Conservation (phyloP, 1,284 basidiomycete genomes). For the Cutaneotrichosporon dermatis region DNA sequence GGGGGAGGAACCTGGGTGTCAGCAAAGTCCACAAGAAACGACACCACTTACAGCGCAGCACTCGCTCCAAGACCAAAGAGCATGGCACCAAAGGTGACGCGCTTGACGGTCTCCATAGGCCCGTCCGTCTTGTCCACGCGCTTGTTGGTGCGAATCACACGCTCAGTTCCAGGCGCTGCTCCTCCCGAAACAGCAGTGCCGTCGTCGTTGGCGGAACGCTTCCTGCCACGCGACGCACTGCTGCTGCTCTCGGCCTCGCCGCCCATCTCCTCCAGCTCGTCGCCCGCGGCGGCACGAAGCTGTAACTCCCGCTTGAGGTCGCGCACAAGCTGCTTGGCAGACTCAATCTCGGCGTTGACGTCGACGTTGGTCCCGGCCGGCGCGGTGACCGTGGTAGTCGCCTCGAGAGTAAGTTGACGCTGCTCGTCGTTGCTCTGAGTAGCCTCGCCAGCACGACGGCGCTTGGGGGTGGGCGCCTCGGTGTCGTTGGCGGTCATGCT, state of each 20-base stretch:
- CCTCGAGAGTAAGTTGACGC: slow-evolving; percentile 39
- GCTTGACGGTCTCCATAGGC: slow-evolving; percentile 30
- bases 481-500: slow-evolving; percentile 17
- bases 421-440: slow-evolving; percentile 10
- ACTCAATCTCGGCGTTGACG: slow-evolving; percentile 46
- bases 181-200: slow-evolving; percentile 33
- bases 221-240: slow-evolving; percentile 28
- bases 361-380: slow-evolving; percentile 33
- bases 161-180: slow-evolving; percentile 21
- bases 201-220: slow-evolving; percentile 36
- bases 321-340: slow-evolving; percentile 45
- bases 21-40: slow-evolving; percentile 24
- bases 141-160: slow-evolving; percentile 40
- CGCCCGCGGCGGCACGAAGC: slow-evolving; percentile 38
- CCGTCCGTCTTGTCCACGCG: slow-evolving; percentile 27
- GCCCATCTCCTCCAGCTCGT: slow-evolving; percentile 41
- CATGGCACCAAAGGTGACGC: slow-evolving; percentile 42
- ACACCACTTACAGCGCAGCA: slow-evolving; percentile 38
- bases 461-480: slow-evolving; percentile 35
- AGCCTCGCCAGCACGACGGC: slow-evolving; percentile 11
- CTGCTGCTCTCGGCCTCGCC: slow-evolving; percentile 20
- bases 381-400: slow-evolving; percentile 43
- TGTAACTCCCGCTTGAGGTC: slow-evolving; percentile 42
- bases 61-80: slow-evolving; percentile 46
- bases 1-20: slow-evolving; percentile 1